Percentiles rank a stretch among this genome's conserved stretches.
phyloP scores from a whole-genome alignment of 1,139 yeast species.

The Kurtzmaniella quercitrusa region DNA sequence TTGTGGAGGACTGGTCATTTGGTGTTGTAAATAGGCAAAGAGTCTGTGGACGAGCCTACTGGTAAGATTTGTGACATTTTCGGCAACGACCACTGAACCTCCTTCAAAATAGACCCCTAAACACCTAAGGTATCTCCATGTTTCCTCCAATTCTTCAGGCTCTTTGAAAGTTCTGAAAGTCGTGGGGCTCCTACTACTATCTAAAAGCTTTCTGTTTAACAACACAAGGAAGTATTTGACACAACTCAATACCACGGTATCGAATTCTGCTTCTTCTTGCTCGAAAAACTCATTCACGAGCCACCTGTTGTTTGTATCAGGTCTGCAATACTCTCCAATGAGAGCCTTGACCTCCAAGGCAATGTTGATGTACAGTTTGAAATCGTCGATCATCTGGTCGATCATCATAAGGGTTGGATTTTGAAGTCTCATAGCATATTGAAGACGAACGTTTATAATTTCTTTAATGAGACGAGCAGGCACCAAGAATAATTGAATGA shows the following conservation, averaged over 20 bases:
- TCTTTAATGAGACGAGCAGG: constrained; percentile 83
- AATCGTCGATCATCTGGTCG: constrained; percentile 89
- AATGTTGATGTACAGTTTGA: constrained; percentile 68
- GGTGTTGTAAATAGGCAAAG: constrained; percentile 67
- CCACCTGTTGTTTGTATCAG: constrained; percentile 67
- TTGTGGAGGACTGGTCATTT: constrained; percentile 57
- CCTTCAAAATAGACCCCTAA: constrained; percentile 73
- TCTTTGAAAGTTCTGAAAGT: constrained; percentile 84
- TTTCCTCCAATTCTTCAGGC: constrained; percentile 80
- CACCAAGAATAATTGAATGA: constrained; percentile 65
- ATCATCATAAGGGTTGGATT: constrained; percentile 95
- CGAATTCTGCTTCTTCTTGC: constrained; percentile 53
- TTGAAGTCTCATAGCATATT: constrained; percentile 72
- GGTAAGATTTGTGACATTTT: constrained; percentile 64
- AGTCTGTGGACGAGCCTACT: constrained; percentile 66
- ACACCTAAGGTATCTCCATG: constrained; percentile 71
- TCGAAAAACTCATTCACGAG: constrained; percentile 64
- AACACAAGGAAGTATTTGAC: constrained; percentile 69
- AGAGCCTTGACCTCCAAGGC: constrained; percentile 76
- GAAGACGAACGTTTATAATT: constrained; percentile 67
- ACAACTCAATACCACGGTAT: constrained; percentile 67
- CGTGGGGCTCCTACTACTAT: constrained; percentile 60
- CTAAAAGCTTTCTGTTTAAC: constrained; percentile 71
- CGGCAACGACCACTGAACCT: constrained; percentile 82
- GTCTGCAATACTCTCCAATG: constrained; percentile 59